Base-by-base conservation (phyloP, 257 asterid genomes). In the Solanum habrochaites region DNA sequence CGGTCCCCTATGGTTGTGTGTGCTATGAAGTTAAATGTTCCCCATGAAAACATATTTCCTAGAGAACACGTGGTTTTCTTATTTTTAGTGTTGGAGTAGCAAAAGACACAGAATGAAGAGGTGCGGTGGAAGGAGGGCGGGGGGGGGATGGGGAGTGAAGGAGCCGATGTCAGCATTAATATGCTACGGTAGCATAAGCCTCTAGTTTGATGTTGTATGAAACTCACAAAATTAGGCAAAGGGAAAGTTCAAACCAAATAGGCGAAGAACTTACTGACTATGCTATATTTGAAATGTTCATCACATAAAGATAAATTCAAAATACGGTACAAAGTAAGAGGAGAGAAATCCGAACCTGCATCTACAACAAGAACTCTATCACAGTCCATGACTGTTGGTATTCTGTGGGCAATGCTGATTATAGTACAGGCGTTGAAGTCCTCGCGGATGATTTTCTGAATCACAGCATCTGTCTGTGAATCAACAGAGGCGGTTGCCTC, bases 401-500 rank as follows among this genome's bases (percentile, higher is more conserved):
- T 97, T 83, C 99, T 91, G 88, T 97, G 99, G 16, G 99, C 99
- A 78, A 97, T 97, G 93, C 99, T 97, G 90, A 97, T 94, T 73
- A 97, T 96, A 20, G 99, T 96, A 92, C 99, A 93, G 5, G 93
- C 32, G 7, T 95, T 89, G 39, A 96, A 96, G 90, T 97, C 99
- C 93, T 97, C 99, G 21, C 98, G 88, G 58, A 97, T 97, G 90
- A 97, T 97, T 83, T 86, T 96, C 91, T 97, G 99, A 90, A 97
- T 96, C 87, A 96, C 93, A 7, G 98, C 97, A 52, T 97, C 99
- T 0, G 99, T 97, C 62, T 90, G 93, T 8, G 99, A 97, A 92
- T 97, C 99, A 23, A 97, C 98, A 25, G 98, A 96, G 2, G 99
- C 99, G 0, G 99, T 97, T n/a, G 99, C 98, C 89, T 97, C 99